Evolutionary conservation across 805 yeast species (phyloP).

Genomic region (Candida pseudoglaebosa): DNA sequence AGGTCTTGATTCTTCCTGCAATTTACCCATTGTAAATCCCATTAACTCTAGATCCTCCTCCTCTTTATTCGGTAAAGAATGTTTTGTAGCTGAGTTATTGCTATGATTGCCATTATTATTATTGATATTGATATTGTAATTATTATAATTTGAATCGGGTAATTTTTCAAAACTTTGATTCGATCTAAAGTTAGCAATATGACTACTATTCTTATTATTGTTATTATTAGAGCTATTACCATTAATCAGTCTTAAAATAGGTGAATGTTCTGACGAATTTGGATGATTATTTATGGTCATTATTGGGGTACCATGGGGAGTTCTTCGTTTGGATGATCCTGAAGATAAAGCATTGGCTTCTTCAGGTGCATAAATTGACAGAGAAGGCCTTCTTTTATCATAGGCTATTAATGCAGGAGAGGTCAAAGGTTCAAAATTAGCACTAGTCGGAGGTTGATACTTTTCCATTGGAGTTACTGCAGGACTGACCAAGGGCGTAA

Average conservation of each 20-base stretch:
- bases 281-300: conserved; percentile 21
- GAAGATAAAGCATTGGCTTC: conserved; percentile 19
- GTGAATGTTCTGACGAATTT: conserved; percentile 2
- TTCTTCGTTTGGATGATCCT: conserved; percentile 29
- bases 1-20: conserved; percentile 31
- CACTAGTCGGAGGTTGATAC: conserved; percentile 23
- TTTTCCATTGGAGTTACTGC: conserved; percentile 62
- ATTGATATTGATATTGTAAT: conserved; percentile 1
- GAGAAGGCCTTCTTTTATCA: conserved; percentile 31
- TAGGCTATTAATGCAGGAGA: conserved; percentile 62
- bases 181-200: not conserved
- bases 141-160: conserved; percentile 24
- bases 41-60: conserved; percentile 31
- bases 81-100: too few species aligned
- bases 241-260: too few species aligned
- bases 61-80: conserved; percentile 39
- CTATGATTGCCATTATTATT: conserved; percentile 25
- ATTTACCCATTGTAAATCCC: conserved; percentile 45
- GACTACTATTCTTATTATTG: conserved; percentile 7
- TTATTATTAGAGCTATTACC: not conserved
- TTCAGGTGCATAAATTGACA: conserved; percentile 27
- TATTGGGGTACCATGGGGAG: conserved; percentile 44
- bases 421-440: conserved; percentile 51
- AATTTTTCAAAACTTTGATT: conserved; percentile 21
- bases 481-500: conserved; percentile 77